Percentiles rank a stretch among this genome's conserved stretches.
Evolutionary conservation across 352 stramenopile genomes (phyloP).

Genomic region (Saprolegnia diclina): DNA sequence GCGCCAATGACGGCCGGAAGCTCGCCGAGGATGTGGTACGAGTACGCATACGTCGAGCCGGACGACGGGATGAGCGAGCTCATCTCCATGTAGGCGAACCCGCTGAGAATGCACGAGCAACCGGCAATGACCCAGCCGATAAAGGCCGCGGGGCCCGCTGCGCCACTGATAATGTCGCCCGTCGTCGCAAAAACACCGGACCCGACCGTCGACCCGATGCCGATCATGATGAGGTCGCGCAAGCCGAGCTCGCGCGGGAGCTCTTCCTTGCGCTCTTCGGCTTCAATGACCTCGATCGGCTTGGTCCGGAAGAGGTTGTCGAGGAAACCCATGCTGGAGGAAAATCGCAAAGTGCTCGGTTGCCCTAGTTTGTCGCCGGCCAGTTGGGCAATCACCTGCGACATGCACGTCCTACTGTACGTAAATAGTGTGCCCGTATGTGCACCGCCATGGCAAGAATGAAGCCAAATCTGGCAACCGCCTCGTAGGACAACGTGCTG

Average conservation of each 20-base stretch:
- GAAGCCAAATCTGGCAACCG: no score
- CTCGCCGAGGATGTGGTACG: slow-evolving; percentile 90
- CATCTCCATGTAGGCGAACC: slow-evolving; percentile 88
- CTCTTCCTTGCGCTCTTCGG: slow-evolving; percentile 62
- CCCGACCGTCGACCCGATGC: slow-evolving; percentile 40
- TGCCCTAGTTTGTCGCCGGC: neutral
- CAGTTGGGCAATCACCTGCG: neutral
- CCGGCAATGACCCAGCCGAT: slow-evolving; percentile 80
- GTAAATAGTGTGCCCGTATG: neutral
- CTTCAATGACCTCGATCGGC: slow-evolving; percentile 65
- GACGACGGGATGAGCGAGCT: slow-evolving; percentile 81
- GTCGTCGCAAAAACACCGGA: slow-evolving; percentile 59
- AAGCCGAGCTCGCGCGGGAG: slow-evolving; percentile 33
- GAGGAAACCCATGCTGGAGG: slow-evolving; percentile 8
- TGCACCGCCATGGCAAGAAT: neutral
- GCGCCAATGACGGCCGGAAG: slow-evolving; percentile 85
- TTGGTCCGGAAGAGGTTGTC: slow-evolving; percentile 53
- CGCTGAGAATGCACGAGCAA: slow-evolving; percentile 70
- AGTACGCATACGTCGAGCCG: slow-evolving; percentile 89
- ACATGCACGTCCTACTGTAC: neutral
- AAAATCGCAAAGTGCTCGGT: neutral
- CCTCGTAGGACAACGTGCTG: no score
- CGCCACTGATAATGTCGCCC: slow-evolving; percentile 46
- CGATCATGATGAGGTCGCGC: slow-evolving; percentile 35
- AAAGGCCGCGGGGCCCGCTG: slow-evolving; percentile 60